phyloP scores from a whole-genome alignment of 1,284 basidiomycete species.

The Tilletia walkeri region DNA sequence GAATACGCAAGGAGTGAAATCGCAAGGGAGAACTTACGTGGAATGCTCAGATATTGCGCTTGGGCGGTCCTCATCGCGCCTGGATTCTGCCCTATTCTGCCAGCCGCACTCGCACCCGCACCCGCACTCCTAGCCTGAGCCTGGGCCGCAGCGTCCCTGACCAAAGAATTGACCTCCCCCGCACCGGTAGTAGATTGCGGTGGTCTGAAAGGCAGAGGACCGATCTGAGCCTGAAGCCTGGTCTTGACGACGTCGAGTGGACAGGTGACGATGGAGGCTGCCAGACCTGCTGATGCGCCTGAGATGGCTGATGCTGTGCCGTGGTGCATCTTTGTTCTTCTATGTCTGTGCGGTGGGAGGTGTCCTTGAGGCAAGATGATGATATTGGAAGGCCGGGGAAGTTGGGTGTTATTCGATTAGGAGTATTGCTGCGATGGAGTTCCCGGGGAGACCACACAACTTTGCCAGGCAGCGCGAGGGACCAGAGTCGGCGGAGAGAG shows the following conservation, averaged over 20 bases:
- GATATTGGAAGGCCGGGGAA: no score
- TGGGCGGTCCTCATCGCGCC: neutral
- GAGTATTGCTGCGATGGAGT: no score
- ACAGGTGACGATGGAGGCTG: slow-evolving; percentile 90
- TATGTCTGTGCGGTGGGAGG: no score
- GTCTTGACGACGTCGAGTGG: slow-evolving; percentile 98
- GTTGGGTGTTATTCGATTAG: no score
- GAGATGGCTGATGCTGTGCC: slow-evolving; percentile 45
- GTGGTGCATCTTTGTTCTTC: neutral
- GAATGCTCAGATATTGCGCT: slow-evolving; percentile 8
- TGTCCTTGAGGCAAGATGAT: no score
- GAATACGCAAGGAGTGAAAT: neutral
- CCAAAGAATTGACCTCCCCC: neutral
- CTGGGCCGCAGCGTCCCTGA: neutral
- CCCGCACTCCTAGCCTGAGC: neutral
- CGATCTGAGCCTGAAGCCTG: slow-evolving; percentile 80
- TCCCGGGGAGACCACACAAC: no score
- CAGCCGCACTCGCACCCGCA: no score
- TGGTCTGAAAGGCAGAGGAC: slow-evolving; percentile 20
- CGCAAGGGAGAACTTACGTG: neutral
- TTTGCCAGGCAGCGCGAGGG: no score
- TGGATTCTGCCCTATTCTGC: no score
- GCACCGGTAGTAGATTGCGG: neutral
- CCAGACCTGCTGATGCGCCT: slow-evolving; percentile 70
- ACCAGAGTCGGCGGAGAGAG: no score